phyloP scores from a whole-genome alignment of 169 alveolate genomes.

The Plasmodium knowlesi region DNA sequence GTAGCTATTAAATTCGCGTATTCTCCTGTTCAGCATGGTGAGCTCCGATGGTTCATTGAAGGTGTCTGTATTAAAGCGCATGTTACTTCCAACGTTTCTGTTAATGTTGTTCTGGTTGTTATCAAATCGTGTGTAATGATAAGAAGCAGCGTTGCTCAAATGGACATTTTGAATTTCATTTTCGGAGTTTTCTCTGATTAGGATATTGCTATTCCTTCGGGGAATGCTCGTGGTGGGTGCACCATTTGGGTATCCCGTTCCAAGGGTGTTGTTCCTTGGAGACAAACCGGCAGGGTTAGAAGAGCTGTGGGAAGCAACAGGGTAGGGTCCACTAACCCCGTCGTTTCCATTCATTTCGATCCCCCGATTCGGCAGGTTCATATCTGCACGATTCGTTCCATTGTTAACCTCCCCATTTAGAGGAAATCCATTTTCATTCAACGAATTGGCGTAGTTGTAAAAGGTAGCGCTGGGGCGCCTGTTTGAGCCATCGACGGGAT shows the following conservation, averaged over 20 bases:
- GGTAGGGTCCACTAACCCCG: neutral
- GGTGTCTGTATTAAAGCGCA: constrained; percentile 1
- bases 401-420: neutral
- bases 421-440: neutral
- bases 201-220: neutral
- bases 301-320: neutral
- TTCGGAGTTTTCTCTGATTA: neutral
- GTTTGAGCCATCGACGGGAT: neutral
- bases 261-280: neutral
- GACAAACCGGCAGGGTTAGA: neutral
- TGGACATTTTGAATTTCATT: neutral
- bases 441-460: neutral
- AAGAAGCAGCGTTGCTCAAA: neutral
- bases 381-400: neutral
- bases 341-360: neutral
- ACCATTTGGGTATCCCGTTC: neutral
- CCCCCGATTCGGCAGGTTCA: neutral
- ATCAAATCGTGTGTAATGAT: neutral
- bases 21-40: constrained; percentile 64
- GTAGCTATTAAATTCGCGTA: constrained; percentile 56
- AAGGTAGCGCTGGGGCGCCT: neutral
- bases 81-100: neutral
- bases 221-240: neutral
- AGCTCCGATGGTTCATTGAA: constrained; percentile 67
- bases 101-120: neutral